Base-by-base conservation (phyloP, 1,284 basidiomycete genomes). In the Leccinum griseonigrum region DNA sequence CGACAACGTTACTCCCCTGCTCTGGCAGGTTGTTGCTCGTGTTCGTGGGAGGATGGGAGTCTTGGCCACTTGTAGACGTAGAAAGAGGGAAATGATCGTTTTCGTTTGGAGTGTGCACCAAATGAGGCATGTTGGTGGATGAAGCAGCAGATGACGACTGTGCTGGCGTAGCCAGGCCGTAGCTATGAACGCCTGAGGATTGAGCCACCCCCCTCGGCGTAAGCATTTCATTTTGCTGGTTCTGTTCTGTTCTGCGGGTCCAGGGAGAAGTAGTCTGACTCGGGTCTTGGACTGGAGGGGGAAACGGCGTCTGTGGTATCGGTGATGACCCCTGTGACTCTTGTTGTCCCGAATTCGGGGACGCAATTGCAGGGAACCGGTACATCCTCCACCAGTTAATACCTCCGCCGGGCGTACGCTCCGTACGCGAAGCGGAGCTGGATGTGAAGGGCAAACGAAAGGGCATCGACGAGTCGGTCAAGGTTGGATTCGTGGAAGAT, bases 341-440 rank as follows among this genome's bases (percentile, higher is more conserved):
- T 38, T 60, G 64, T 56, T 63, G 66, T 60, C 63, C 68, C 55
- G 16, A 34, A 63, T 56, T 68, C 46, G 70, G 72, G 4, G 79
- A 75, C n/a, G 75, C 72, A 64, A 90, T 85, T 38, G 87, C 81
- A 8, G 87, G 87, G 76, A 91, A 92, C 40, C 89, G 81, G 71
- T 91, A 91, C 68, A 91, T 76, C 62, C 91, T 79, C 91, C 90
- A 92, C 83, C 90, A 88, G 71, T 91, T 91, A 62, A 91, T 85
- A 14, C 87, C 80, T 31, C 82, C 83, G 31, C 71, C 73, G 54
- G 74, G 67, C 6, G 67, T 71, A 40, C 58, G 71, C 61, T 75
- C 75, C 6, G 75, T 76, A 16, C 72, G 73, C 10, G 75, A 72
- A 59, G 72, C 64, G 50, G 73, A 75, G 31, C 68, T 67, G 29